Conservation (phyloP, 805 yeast genomes). For the Torulaspora indica region DNA sequence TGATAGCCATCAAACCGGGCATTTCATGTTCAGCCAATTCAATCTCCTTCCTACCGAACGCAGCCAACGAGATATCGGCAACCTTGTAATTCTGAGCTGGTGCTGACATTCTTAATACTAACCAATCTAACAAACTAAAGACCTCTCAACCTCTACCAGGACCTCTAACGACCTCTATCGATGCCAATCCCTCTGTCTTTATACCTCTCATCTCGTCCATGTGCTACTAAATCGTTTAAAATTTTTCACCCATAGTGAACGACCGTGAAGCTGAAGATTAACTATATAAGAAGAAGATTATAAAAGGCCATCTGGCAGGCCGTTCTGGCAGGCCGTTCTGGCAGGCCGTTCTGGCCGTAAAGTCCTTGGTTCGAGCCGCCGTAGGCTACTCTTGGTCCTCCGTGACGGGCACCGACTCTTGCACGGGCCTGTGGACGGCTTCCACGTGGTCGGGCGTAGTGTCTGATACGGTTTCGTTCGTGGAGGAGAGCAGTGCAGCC, state of each 20-base stretch:
- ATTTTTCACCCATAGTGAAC: background rate
- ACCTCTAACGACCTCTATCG: background rate
- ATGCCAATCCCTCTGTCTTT: background rate
- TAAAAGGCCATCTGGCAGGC: too few species aligned
- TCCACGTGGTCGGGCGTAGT: slow-evolving; percentile 5
- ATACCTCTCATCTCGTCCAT: slow-evolving; percentile 1
- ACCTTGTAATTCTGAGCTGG: slow-evolving; percentile 81
- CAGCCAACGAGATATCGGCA: slow-evolving; percentile 97
- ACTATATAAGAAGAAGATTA: too few species aligned
- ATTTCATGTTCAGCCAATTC: slow-evolving; percentile 98
- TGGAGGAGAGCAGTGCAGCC: background rate
- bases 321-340: too few species aligned
- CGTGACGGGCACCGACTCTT: slow-evolving; percentile 2
- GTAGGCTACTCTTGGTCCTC: background rate
- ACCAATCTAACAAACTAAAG: background rate
- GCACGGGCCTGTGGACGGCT: slow-evolving; percentile 2
- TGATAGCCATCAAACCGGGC: slow-evolving; percentile 99
- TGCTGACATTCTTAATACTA: slow-evolving; percentile 43
- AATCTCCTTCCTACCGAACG: slow-evolving; percentile 99
- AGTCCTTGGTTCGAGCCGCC: background rate
- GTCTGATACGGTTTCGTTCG: slow-evolving; percentile 5
- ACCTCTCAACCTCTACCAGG: too few species aligned
- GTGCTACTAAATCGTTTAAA: slow-evolving; percentile 6
- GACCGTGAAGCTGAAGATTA: background rate
- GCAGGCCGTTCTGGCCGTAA: too few species aligned